Evolutionary conservation across 1,139 yeast species (phyloP).

Genomic region (Saccharomyces hybrid): DNA sequence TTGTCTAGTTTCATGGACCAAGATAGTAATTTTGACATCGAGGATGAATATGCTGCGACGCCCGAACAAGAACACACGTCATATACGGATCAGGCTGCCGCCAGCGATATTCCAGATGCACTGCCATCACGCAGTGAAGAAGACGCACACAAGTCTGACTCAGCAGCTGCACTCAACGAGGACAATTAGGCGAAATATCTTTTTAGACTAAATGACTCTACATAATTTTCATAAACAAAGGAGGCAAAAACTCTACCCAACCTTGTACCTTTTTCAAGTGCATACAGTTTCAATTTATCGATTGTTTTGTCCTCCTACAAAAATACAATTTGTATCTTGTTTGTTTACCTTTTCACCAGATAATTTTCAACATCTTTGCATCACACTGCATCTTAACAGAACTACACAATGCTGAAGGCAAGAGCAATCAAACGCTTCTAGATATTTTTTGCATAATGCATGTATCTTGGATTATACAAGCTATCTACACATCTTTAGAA

Average conservation of each 20-base stretch:
- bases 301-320: too few species aligned
- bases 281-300: too few species aligned
- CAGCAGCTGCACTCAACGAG: not conserved
- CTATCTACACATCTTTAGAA: conserved; percentile 12
- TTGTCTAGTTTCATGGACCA: conserved; percentile 27
- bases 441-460: not conserved
- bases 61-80: conserved; percentile 9
- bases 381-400: not conserved
- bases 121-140: not conserved
- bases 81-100: conserved; percentile 10
- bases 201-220: not conserved
- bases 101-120: not conserved
- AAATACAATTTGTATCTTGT: not conserved
- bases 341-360: not conserved
- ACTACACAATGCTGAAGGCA: not conserved
- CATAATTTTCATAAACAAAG: not conserved
- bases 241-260: too few species aligned
- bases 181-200: not conserved
- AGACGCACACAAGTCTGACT: not conserved
- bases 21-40: conserved; percentile 30
- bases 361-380: not conserved
- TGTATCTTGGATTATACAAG: not conserved
- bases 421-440: not conserved
- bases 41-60: conserved; percentile 18
- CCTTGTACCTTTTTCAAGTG: too few species aligned